Base-by-base conservation (phyloP, 2,329 filamentous ascomycete species). In the Penicillium sp. region DNA sequence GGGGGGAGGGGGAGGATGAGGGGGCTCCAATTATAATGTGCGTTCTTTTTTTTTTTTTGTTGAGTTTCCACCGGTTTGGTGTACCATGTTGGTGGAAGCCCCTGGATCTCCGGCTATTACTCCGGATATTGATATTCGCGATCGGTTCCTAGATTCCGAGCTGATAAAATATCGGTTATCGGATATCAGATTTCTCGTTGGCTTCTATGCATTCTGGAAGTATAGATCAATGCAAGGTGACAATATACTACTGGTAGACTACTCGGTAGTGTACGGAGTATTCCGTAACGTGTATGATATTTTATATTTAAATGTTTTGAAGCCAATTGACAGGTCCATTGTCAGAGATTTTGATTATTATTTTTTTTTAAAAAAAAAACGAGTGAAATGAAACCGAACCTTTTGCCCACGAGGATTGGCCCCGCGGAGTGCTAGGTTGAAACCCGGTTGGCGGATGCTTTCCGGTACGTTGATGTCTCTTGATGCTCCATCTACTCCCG, bases 71-170 rank as follows among this genome's bases (percentile, higher is more conserved):
- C 7, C 17, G 19, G 17, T 21, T 42, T 23, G 19, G 21, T 46
- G 17, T 31, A 19, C 41, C 17, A 31, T 38, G 17, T 45, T 19
- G 17, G 33, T 29, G 42, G 40, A 47, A 23, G n/a, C 17, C 23
- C 29, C 46, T 49, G 15, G 50, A 46, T 17, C 27, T 46, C 23
- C 31, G 41, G 31, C 41, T 47, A n/a, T 15, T 38, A 6, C 23
- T 48, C 23, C 52, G 37, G 52, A 55, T 35, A 42, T 49, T 41
- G 35, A 54, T 42, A 42, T 50, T 53, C 42, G 38, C 25, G 48
- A 46, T 47, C 48, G 54, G 54, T 29, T 56, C 10, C 21, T 56
- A 10, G 12, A 25, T 29, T 38, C 29, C 46, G 46, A 23, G 38
- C 21, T 43, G 33, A 40, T 37, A 9, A 25, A 25, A 7, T 31